Evolutionary conservation across 2,329 filamentous ascomycete genomes (phyloP), one percentile per base, ranked within the genome.

Genomic region (Aspergillus quadricinctus): DNA sequence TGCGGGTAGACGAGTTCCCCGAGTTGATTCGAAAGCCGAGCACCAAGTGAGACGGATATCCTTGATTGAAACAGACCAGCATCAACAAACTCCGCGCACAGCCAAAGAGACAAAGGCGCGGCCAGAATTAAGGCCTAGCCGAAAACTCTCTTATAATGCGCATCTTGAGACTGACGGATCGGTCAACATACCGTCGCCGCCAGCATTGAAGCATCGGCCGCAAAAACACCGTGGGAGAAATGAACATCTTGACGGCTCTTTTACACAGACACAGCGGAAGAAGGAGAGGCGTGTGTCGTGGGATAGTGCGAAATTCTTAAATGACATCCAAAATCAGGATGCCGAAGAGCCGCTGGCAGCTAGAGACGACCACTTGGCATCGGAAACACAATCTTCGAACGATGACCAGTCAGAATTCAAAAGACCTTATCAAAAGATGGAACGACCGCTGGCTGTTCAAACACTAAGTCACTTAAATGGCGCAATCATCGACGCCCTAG

Each of bases 31-130:
- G 50, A 75, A 70, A 21, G 69, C 69, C 7, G 71, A 70, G 43
- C 71, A 75, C 54, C 69, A 74, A 28, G 65, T 76, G 10, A 76
- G 75, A 55, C 72, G 74, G 37, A 60, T 75, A 27, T 74, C 75
- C 7, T 55, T 76, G 6, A 68, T 69, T 3, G 73, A 76, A 43
- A 52, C 71, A 14, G 75, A 77, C 19, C 66, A 67, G 29, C 67
- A 72, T 64, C 69, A 69, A 31, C 73, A 71, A 52, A 65, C 63
- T 31, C 61, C 70, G 17, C 69, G 72, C 27, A 58, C 64, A 21
- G 65, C 58, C 21, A 35, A 69, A 2, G 74, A 76, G 2, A 70
- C 75, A 2, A 74, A 69, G 29, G 52, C 60, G 8, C 64, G 65
- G 23, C 45, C 61, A 3, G 72, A 73, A 29, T 65, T 67, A 9